Conservation (phyloP, 805 yeast genomes). For the Debaryomyces prosopidis region DNA sequence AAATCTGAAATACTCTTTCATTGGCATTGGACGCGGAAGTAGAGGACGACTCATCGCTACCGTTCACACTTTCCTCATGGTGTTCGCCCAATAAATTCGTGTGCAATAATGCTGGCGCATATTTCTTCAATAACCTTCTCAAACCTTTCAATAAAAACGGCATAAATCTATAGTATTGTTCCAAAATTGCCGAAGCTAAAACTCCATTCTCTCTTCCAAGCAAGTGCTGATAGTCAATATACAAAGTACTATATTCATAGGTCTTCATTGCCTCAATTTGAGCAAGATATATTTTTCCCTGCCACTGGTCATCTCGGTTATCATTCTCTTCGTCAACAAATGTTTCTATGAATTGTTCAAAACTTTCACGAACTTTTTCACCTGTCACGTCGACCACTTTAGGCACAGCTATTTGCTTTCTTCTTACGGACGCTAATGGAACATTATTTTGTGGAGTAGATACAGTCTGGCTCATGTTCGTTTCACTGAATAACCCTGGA, state of each 20-base stretch:
- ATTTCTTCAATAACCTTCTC: slow-evolving; percentile 65
- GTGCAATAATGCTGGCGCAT: slow-evolving; percentile 66
- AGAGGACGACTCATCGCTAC: slow-evolving; percentile 33
- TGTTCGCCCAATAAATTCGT: slow-evolving; percentile 44
- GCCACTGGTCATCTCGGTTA: slow-evolving; percentile 36
- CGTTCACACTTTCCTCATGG: slow-evolving; percentile 22
- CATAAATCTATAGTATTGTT: slow-evolving; percentile 88
- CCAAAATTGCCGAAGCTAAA: slow-evolving; percentile 83
- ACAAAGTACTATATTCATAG: slow-evolving; percentile 74
- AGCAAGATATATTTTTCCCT: slow-evolving; percentile 66
- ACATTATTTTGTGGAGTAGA: slow-evolving; percentile 13
- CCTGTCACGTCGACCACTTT: slow-evolving; percentile 90
- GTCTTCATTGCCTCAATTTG: slow-evolving; percentile 81
- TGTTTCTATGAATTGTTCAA: slow-evolving; percentile 78
- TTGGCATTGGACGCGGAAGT: slow-evolving; percentile 47
- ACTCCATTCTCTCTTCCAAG: slow-evolving; percentile 78
- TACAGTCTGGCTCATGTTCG: slow-evolving; percentile 15
- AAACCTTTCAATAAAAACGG: slow-evolving; percentile 82
- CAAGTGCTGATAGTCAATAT: slow-evolving; percentile 82
- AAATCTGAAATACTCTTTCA: slow-evolving; percentile 83
- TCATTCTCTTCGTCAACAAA: slow-evolving; percentile 44
- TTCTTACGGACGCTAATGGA: slow-evolving; percentile 38
- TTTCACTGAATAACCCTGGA: slow-evolving; percentile 28
- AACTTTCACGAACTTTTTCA: slow-evolving; percentile 88
- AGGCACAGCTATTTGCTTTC: slow-evolving; percentile 69